Evolutionary conservation across 2,329 filamentous ascomycete species (phyloP), one percentile per base, ranked within the genome.

Genomic region (Didymella pomorum): DNA sequence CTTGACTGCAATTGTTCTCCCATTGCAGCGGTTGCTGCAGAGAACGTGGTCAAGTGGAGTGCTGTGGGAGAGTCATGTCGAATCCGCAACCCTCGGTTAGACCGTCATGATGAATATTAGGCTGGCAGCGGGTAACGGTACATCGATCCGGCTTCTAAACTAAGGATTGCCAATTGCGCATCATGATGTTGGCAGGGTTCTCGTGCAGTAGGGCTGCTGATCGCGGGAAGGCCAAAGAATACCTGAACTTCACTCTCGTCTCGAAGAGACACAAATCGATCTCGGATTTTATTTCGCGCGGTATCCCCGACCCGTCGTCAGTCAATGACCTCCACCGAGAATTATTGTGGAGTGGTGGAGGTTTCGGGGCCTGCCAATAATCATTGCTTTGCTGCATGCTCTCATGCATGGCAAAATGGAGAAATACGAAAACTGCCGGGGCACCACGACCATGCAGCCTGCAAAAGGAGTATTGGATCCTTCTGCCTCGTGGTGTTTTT

Each of bases 341-440:
- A 23, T 29, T n/a, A 18, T 41, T 45, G 49, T 54, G 62, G 53
- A 60, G 56, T 46, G 33, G 25, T 60, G 59, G 60, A 51, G 25
- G 55, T 58, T 57, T 53, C 47, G 48, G 31, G 37, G 52, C 49
- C 51, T 39, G 52, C 37, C 20, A 58, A 33, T 50, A 53, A 25
- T 25, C 45, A 8, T 46, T 20, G 31, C n/a, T 44, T 46, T 53
- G 54, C 23, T 44, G 52, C 39, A 42, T 43, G 31, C 49, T 47
- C 52, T 35, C 31, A 41, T 35, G 31, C 52, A 53, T 53, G 41
- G 33, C 46, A 25, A 43, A 56, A 33, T 39, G 58, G 62, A 41
- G 46, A 39, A 18, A 63, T 55, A 63, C 58, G 56, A 61, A 42
- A 49, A 48, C 47, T 50, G 60, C 33, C 46, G 49, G 52, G 43